Base-by-base conservation (phyloP, 2,329 filamentous ascomycete species). In the Trichoderma aggressivum region DNA sequence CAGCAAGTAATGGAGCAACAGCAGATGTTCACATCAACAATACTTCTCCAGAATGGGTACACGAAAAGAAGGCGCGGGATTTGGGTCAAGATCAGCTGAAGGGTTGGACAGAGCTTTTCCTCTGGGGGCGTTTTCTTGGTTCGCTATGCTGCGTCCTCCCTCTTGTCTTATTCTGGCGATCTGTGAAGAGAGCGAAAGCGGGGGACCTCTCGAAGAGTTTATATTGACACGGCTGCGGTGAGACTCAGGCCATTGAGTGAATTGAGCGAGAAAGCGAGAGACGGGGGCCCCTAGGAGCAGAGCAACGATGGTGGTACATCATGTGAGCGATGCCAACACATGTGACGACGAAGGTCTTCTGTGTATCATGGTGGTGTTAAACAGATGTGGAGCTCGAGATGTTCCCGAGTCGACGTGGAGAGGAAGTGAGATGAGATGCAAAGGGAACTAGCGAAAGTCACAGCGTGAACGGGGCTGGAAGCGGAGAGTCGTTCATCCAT, bases 321-420 rank as follows among this genome's bases (percentile, higher is more conserved):
- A 68, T 68, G 64, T 68, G 64, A 47, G 55, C 36, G 8, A 34
- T 60, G 32, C 36, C 53, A 60, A 68, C 64, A 68, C 64, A 68
- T 68, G 64, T 68, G 55, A 68, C 55, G 64, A 39, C n/a, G n/a
- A 68, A 68, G 26, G 53, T 50, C 55, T 50, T 59, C 26, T 68
- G 55, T 68, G 64, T 68, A 68, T 60, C 64, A 60, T 24, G 64
- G 24, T 47, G 36, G 26, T 68, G 64, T 68, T 68, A 68, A 68
- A 59, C 55, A 59, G 64, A 60, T 68, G 64, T 68, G 64, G 64
- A 68, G 64, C 64, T 68, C 53, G 43, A 32, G 55, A 26, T 24
- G 30, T 28, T 55, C 47, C 62, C 62, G 14, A 65, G 64, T 50
- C 11, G 55, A 68, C 26, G 36, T 59, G n/a, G 64, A 50, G 28